phyloP scores from a whole-genome alignment of 140 eudicot genomes.

The Oenanthe javanica region DNA sequence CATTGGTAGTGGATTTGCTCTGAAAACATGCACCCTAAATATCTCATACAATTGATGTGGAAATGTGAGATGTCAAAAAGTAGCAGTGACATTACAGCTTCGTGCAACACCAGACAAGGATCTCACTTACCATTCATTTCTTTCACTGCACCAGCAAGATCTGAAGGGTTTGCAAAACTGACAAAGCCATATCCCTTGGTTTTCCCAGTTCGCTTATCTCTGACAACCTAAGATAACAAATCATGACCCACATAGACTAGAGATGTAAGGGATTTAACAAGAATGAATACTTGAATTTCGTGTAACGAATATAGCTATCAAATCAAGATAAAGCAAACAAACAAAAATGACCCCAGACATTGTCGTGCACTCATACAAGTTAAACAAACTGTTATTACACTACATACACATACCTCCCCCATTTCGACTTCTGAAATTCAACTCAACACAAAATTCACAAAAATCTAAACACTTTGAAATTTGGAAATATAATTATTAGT shows the following conservation, averaged over 20 bases:
- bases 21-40: neutral
- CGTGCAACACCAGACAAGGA: neutral
- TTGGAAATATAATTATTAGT: neutral
- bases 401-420: neutral
- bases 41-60: neutral
- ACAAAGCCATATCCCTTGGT: conserved; percentile 96
- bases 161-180: conserved; percentile 84
- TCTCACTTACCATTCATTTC: conserved; percentile 84
- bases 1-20: neutral
- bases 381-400: neutral
- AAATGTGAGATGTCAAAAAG: neutral
- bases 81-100: neutral
- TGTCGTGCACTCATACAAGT: neutral
- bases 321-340: neutral
- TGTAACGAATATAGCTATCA: neutral
- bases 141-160: conserved; percentile 83
- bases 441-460: neutral
- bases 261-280: neutral
- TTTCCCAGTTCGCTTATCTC: conserved; percentile 90
- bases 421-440: neutral
- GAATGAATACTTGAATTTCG: neutral
- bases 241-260: neutral
- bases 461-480: neutral
- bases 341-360: neutral
- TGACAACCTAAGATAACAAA: conserved; percentile 45